A percentile compares a stretch with the other conserved stretches of the same genome.
These are phyloP conservation scores for Russula virescens DNA, from an alignment of 768 basidiomycete species.

Conservation along the genomic window DNA sequence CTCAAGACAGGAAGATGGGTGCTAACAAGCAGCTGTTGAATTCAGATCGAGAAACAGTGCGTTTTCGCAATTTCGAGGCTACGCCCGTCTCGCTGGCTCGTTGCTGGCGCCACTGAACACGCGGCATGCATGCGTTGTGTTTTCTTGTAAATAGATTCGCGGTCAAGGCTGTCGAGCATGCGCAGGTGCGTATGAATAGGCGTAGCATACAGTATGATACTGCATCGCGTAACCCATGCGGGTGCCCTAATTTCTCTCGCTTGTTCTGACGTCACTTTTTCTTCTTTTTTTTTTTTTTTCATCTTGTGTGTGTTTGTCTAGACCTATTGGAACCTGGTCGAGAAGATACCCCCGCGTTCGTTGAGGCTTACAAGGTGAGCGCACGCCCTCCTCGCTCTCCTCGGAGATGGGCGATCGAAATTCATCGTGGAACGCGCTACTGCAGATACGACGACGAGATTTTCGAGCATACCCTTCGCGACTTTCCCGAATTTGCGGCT, in stretches of 20 bases:
- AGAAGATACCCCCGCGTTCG: conserved; percentile 67
- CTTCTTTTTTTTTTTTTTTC: too few relatives aligned
- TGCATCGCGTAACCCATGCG: too few relatives aligned
- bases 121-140: too few relatives aligned
- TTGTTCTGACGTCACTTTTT: background rate
- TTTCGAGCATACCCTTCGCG: conserved; percentile 61
- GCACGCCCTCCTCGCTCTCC: too few relatives aligned
- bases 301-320: conserved; percentile 30
- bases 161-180: conserved; percentile 94
- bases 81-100: too few relatives aligned
- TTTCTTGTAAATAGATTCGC: conserved; percentile 52
- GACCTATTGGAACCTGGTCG: conserved; percentile 94
- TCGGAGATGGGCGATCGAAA: too few relatives aligned
- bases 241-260: background rate
- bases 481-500: conserved; percentile 71
- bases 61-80: conserved; percentile 28
- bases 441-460: conserved; percentile 79
- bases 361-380: conserved; percentile 76
- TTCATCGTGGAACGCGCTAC: too few relatives aligned
- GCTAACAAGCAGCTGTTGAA: background rate
- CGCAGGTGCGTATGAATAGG: conserved; percentile 54
- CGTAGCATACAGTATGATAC: too few relatives aligned
- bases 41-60: conserved; percentile 93
- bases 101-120: background rate
- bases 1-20: background rate